Evolutionary conservation across 2,329 filamentous ascomycete genomes (phyloP), one percentile per base, ranked within the genome.

Genomic region (Cordyceps tenuipes): DNA sequence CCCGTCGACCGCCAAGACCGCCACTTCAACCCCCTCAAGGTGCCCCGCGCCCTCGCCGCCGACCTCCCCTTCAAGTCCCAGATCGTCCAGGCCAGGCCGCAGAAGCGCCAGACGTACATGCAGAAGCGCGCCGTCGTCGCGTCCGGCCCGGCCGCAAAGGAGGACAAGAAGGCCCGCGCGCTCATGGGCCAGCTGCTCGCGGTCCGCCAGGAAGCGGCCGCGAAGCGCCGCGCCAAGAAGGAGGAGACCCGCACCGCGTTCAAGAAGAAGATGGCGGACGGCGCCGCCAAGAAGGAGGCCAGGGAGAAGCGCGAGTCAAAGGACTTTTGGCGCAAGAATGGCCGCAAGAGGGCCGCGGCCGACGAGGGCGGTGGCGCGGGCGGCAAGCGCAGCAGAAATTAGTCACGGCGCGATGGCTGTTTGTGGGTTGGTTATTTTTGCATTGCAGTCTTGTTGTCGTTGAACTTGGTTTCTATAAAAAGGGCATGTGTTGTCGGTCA

Each of bases 111-210:
- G 69, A 96, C 92, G 23, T 99, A 99, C 73, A 81, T 96, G 80
- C 91, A 96, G 78, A 97, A 97, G 78, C 89, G 94, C 10, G 94
- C 93, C 15, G 91, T 97, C n/a, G 84, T 96, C 26, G 75, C 90
- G 17, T 81, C 87, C 13, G 81, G 87, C 15, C 87, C 87, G 29
- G 82, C 87, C 13, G 88, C 88, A 1, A 13, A 10, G 31, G 93
- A 97, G 73, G 94, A 99, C 81, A 91, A 88, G 80, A 88, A 88
- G 73, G 91, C 91, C 5, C 81, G 94, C 36, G 86, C 91, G 66
- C 78, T 99, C 65, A 88, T 99, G 85, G 89, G 96, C 77, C 94
- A 97, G 79, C 83, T 99, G 57, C 88, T 90, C 69, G 93, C 92
- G 17, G 79, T 99, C 69, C 80, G 91, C 66, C 96, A 95, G 69